Evolutionary conservation across 1,139 yeast genomes (phyloP).

Genomic region (Candida sp.): DNA sequence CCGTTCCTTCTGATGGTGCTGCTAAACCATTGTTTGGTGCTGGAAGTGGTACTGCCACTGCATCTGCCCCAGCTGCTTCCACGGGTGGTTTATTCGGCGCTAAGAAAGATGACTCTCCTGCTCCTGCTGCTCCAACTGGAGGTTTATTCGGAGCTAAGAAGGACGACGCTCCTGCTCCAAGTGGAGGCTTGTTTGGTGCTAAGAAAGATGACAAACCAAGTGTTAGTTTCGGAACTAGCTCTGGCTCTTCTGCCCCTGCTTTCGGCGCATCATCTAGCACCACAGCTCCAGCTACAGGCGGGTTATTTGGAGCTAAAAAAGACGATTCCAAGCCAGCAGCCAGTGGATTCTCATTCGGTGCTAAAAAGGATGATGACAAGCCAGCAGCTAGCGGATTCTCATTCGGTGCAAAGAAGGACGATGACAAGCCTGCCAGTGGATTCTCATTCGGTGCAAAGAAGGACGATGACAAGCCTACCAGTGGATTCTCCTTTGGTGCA

Average conservation of each 20-base stretch:
- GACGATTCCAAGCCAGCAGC: constrained; percentile 22
- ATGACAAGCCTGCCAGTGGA: too few relatives aligned
- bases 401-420: too few relatives aligned
- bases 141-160: constrained; percentile 28
- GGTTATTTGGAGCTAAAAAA: constrained; percentile 25
- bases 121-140: constrained; percentile 10
- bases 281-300: background rate
- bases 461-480: too few relatives aligned
- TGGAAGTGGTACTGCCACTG: background rate
- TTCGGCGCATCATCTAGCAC: constrained; percentile 18
- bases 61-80: constrained; percentile 6
- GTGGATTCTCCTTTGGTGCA: constrained; percentile 19
- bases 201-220: constrained; percentile 11
- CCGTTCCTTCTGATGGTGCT: background rate
- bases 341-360: constrained; percentile 20
- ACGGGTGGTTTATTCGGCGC: constrained; percentile 20
- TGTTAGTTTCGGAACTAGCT: background rate
- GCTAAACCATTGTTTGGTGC: background rate
- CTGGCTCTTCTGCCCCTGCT: constrained; percentile 17
- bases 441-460: too few relatives aligned
- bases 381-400: too few relatives aligned
- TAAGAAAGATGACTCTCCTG: constrained; percentile 19
- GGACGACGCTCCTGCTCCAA: constrained; percentile 11
- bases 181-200: constrained; percentile 8
- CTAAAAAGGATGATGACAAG: constrained; percentile 20